Base-by-base conservation (phyloP, 495 filamentous ascomycete species). In the Neurospora cerealis region DNA sequence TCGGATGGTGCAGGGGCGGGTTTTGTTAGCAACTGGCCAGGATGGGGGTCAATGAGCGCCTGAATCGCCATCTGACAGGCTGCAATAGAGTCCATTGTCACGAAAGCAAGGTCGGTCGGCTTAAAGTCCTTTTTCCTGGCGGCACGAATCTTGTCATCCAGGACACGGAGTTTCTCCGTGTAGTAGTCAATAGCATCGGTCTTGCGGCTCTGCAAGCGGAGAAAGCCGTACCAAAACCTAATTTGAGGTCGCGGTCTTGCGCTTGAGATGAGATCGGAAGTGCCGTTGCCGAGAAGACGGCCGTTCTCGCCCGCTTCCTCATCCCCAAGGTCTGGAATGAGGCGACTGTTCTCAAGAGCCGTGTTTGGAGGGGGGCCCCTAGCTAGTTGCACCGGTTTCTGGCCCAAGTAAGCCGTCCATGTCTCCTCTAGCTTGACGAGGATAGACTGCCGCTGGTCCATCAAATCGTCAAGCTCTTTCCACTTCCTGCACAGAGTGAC, bases 31-130 rank as follows among this genome's bases (percentile, higher is more conserved):
- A 98, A 84, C 70, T 91, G 90, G 77, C 92, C 90, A 13, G 96
- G 96, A 32, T 91, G 90, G 1, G 96, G 93, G 77, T 97, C 95
- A 37, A 99, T 88, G 5, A 94, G 89, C 0, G 96, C 93, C 80
- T 99, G 96, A 54, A 96, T 91, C 19, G 94, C 93, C 92, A 98
- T 96, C 84, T 99, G 96, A 75, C 86, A 88, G 32, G 94, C 90
- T n/a, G 93, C 92, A 74, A 95, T 93, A 21, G 94, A 97, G 81
- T 97, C 91, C 92, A 99, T 94, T 1, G 96, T 98, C 40, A 99
- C 93, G 80, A 98, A 98, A 8, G 96, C 96, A 41, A 96, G 85
- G 54, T 94, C 90, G 0, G 89, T 94, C 2, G 96, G 87, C 10
- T 86, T 83, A 78, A 93, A 98, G 19, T 91, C 89, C 79, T 95